Evolutionary conservation across 495 filamentous ascomycete genomes (phyloP), one percentile per base, ranked within the genome.

Genomic region (Penicillium desertorum): DNA sequence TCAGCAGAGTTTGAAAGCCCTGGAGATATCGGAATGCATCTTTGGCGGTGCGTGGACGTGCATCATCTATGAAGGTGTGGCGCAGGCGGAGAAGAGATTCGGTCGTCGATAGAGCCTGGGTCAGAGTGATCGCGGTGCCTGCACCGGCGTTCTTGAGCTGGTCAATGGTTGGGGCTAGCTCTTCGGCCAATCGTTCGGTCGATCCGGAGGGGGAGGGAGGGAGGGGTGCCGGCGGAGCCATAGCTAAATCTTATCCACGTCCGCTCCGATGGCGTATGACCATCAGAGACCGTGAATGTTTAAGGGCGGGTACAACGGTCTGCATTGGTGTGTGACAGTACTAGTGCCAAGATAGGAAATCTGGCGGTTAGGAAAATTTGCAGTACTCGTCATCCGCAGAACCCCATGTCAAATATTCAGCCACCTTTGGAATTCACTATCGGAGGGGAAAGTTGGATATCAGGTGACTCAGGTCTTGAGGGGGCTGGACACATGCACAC

Each of bases 11-110:
- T 57, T 92, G 82, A 68, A 97, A 97, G 60, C 94, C 94, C 56
- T 81, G 77, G 34, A 89, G 79, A 66, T 88, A 85, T 57, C 93
- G 87, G 71, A 98, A 97, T 49, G 86, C 83, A 75, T 96, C 92
- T 75, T 88, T 83, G 17, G 76, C 71, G 45, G 77, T 74, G 37
- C 69, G 67, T 17, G 74, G 73, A 20, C 66, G 66, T 45, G 74
- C 70, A 54, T 68, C 72, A 27, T 85, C 82, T 52, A 85, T 79
- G 32, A 86, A 75, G 12, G 79, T 74, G 65, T 86, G 83, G 48
- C 83, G 81, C 44, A 86, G 71, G 10, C 72, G 69, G 30, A 76
- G 71, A 53, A 78, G 60, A 41, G 70, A 66, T 53, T 77, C 72
- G 42, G 74, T 77, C 16, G 72, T 70, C 23, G 69, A 57, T 30